Base-by-base conservation (phyloP, 805 yeast genomes). In the Jamesozyma lodderae region DNA sequence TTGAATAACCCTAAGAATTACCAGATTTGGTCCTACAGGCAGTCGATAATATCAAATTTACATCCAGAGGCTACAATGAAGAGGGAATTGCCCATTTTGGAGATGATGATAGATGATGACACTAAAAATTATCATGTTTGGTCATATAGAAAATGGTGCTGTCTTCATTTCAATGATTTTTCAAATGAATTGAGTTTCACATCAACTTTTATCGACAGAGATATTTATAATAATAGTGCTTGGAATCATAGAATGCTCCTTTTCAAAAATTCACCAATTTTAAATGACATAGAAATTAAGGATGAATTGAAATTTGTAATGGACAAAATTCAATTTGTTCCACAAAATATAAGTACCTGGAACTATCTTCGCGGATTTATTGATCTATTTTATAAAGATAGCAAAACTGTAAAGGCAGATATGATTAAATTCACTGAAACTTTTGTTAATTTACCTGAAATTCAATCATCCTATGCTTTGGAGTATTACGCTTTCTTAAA, bases 21-120 rank as follows among this genome's bases (percentile, higher is more conserved):
- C 62, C 98, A 92, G 59, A 81, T 90, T n/a, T 92, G 97, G 96
- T 84, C 88, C 50, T 88, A 90, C 54, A 72, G 96, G 40, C 88
- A 81, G 52, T 64, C 77, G 24, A 55, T 90, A 7, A 62, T 81
- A 38, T 25, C 36, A 2, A 68, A 68, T 30, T 39, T 57, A 41
- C 52, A 60, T 28, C 55, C 59, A 1, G 51, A 43, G 1, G 57
- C 60, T 8, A 29, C 31, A 13, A 45, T 57, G 21, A 64, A 60
- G 30, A 63, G 78, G 26, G 97, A 92, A 54, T 67, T 68, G 36
- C 80, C 83, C 2, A 68, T 86, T 17, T 64, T 82, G 30, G 70
- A 70, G 28, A 61, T 70, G 33, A 81, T 90, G 81, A 60, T 92
- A 4, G 74, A 72, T 10, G 81, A 77, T 35, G 98, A 92, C 53